Evolutionary conservation across 2,329 filamentous ascomycete species (phyloP), one percentile per base, ranked within the genome.

Genomic region (Xylaria sp.): DNA sequence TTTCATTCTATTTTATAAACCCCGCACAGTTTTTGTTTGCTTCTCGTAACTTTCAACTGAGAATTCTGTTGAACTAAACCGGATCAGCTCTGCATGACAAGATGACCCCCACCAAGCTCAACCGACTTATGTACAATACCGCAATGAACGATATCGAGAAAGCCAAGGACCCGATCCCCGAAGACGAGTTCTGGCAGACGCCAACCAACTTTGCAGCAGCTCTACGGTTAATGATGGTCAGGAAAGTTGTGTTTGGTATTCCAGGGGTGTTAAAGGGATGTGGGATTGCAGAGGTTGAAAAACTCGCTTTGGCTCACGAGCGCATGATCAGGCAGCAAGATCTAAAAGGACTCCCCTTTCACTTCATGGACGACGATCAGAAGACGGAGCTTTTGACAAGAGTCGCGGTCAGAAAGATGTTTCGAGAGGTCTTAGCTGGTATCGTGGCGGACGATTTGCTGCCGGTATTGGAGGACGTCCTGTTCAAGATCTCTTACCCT

Each of bases 351-450:
- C 56, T 71, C 28, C 52, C 66, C 18, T 56, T 34, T 44, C 41
- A 46, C 28, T 69, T 66, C 59, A 58, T 66, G 8, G 12, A 64
- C 6, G 50, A 69, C 9, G 66, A 64, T 0, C 31, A 63, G 28
- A 71, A 73, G 58, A 59, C 56, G 9, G 71, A 73, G 34, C 56
- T 73, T 15, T 34, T 73, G 20, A 72, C 71, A 25, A 65, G 71
- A 51, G 25, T 72, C 25, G 57, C 63, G 58, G 66, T 60, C 15
- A 69, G 48, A 44, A 59, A 59, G 15, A 61, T 59, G 44, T 73
- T 69, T 34, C 51, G n/a, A 9, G 46, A n/a, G 51, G 59, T 44
- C 7, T 44, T 73, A 6, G 46, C 41, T n/a, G 41, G 34, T 28
- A 66, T 31, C 18, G 37, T 73, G 12, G 62, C 59, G 13, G 41